A percentile compares a stretch with the other conserved stretches of the same genome.
phyloP scores from a whole-genome alignment of 305 asterid genomes.

The Caryopteris hybrid region DNA sequence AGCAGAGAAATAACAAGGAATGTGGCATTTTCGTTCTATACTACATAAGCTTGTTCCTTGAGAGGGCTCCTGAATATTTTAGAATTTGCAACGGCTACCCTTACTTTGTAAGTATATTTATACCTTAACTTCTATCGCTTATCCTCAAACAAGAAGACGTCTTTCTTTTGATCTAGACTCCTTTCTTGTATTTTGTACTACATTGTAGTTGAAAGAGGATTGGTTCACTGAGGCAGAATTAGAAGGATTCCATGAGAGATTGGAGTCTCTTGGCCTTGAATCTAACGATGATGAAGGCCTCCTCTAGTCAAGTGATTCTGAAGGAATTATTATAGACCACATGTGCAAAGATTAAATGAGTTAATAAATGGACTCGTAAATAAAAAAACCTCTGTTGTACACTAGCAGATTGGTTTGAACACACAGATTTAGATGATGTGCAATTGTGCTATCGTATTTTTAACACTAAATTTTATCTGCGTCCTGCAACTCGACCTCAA shows the following conservation, averaged over 20 bases:
- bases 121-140: background rate
- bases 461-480: too few relatives aligned
- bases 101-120: slow-evolving; percentile 27
- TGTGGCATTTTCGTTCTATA: slow-evolving; percentile 42
- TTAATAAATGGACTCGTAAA: too few relatives aligned
- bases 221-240: slow-evolving; percentile 41
- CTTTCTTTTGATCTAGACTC: too few relatives aligned
- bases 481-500: too few relatives aligned
- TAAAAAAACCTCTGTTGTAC: background rate
- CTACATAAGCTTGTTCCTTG: slow-evolving; percentile 24
- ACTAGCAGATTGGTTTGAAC: too few relatives aligned
- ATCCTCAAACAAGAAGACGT: too few relatives aligned
- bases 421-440: too few relatives aligned
- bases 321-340: background rate
- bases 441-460: too few relatives aligned
- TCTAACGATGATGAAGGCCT: background rate
- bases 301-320: background rate
- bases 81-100: too few relatives aligned
- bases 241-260: slow-evolving; percentile 30
- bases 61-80: slow-evolving; percentile 24
- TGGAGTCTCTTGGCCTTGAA: slow-evolving; percentile 14
- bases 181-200: too few relatives aligned
- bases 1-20: slow-evolving; percentile 37
- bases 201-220: slow-evolving; percentile 38
- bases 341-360: too few relatives aligned